These are phyloP conservation scores for Aspergillus sp. DNA, from an alignment of 2,329 filamentous ascomycete species.

Conservation along the genomic window DNA sequence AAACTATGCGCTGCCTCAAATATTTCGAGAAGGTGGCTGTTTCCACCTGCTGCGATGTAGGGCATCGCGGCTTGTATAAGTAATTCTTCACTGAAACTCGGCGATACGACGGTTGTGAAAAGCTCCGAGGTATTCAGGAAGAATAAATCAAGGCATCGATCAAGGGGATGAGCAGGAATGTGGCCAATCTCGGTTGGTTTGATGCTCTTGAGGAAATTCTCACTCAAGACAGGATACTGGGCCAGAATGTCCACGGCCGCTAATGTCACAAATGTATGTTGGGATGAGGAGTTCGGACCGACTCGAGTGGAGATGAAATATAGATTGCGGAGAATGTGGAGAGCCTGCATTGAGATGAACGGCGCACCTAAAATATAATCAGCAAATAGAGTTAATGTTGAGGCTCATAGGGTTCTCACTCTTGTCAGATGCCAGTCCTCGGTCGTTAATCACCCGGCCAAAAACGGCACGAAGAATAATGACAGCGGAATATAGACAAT, in stretches of 20 bases:
- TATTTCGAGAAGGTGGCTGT: constrained; percentile 62
- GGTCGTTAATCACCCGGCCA: constrained; percentile 62
- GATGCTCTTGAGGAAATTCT: constrained; percentile 66
- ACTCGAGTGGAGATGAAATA: constrained; percentile 79
- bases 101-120: constrained; percentile 68
- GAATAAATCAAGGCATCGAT: constrained; percentile 77
- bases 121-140: constrained; percentile 87
- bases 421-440: constrained; percentile 52
- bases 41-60: constrained; percentile 66
- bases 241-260: constrained; percentile 78
- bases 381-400: not conserved
- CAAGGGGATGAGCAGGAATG: constrained; percentile 64
- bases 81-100: constrained; percentile 67
- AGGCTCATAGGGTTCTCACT: constrained; percentile 38
- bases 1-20: constrained; percentile 88
- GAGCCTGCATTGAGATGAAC: constrained; percentile 65
- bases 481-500: constrained; percentile 72
- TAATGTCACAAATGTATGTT: constrained; percentile 80
- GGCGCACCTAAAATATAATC: constrained; percentile 54
- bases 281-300: constrained; percentile 72
- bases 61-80: constrained; percentile 72
- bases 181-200: constrained; percentile 54
- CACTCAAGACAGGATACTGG: constrained; percentile 65
- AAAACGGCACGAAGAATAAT: constrained; percentile 73
- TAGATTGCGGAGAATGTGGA: constrained; percentile 73